phyloP scores from a whole-genome alignment of 1,284 basidiomycete genomes.

The Binderoboletus segoi region DNA sequence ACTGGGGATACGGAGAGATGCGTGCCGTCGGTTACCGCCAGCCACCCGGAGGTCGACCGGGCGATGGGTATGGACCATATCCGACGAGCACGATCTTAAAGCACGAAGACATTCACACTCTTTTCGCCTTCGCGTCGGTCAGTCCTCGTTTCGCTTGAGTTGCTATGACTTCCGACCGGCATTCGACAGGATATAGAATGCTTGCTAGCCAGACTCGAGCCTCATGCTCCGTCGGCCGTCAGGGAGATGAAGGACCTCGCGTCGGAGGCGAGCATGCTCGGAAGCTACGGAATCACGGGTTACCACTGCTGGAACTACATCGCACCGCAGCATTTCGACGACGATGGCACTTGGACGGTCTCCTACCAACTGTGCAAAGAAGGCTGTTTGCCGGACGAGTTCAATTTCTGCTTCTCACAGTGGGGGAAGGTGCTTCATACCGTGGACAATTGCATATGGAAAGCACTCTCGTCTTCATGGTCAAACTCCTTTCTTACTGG shows the following conservation, averaged over 20 bases:
- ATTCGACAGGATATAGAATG: slow-evolving; percentile 6
- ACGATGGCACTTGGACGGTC: slow-evolving; percentile 1
- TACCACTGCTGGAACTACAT: slow-evolving; percentile 19
- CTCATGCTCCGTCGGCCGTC: not conserved
- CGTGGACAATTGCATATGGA: slow-evolving; percentile 4
- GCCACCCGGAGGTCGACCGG: not conserved
- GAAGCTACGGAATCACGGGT: not conserved
- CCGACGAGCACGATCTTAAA: not conserved
- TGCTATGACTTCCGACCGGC: not conserved
- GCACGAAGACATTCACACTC: not conserved
- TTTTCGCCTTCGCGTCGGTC: not conserved
- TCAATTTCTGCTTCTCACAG: slow-evolving; percentile 9
- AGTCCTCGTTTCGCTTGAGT: too few relatives aligned
- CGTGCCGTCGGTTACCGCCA: not conserved
- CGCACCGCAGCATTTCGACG: slow-evolving; percentile 5
- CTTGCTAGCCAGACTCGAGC: not conserved
- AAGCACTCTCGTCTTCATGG: not conserved
- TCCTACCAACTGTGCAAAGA: slow-evolving; percentile 10
- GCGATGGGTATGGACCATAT: slow-evolving; percentile 7
- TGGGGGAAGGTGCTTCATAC: slow-evolving; percentile 8
- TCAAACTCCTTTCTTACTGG: too few relatives aligned
- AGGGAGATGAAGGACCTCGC: not conserved
- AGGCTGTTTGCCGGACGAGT: not conserved
- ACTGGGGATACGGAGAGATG: slow-evolving; percentile 4
- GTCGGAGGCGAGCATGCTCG: not conserved